These are phyloP conservation scores for Suillus cothurnatus DNA, from an alignment of 768 basidiomycete genomes.

Conservation along the genomic window DNA sequence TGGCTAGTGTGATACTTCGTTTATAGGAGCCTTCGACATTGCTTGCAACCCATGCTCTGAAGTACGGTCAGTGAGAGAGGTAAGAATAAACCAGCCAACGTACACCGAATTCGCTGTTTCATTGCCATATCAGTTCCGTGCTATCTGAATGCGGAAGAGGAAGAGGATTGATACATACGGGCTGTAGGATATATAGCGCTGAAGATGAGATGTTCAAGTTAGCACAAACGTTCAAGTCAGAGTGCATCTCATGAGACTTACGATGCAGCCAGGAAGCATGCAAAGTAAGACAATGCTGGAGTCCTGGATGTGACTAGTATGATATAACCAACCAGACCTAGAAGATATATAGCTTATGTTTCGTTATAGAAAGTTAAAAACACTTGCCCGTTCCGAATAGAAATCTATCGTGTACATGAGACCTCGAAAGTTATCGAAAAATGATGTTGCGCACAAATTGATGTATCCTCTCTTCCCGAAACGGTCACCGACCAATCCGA, in stretches of 20 bases:
- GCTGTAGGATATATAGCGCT: conserved; percentile 51
- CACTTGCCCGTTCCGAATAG: conserved; percentile 35
- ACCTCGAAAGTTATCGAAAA: neutral
- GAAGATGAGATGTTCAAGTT: neutral
- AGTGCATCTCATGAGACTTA: conserved; percentile 36
- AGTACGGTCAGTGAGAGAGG: neutral
- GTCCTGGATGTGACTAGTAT: conserved; percentile 63
- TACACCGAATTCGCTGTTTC: conserved; percentile 52
- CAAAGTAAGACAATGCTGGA: conserved; percentile 71
- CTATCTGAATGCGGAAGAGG: neutral
- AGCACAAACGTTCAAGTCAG: conserved; percentile 4
- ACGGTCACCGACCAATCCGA: conserved; percentile 67
- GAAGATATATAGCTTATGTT: neutral
- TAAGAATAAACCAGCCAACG: conserved; percentile 21
- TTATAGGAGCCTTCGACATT: conserved; percentile 79
- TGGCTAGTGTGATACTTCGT: conserved; percentile 66
- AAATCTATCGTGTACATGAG: neutral
- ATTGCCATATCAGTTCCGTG: neutral
- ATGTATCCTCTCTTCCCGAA: conserved; percentile 55
- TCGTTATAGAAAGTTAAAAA: neutral
- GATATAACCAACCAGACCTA: conserved; percentile 61
- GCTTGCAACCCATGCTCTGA: conserved; percentile 57
- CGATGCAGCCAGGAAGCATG: conserved; percentile 71
- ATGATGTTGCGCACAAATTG: conserved; percentile 50
- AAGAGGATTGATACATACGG: conserved; percentile 33